Evolutionary conservation across 2,329 filamentous ascomycete species (phyloP).

Genomic region (Aspergillus clavatus): DNA sequence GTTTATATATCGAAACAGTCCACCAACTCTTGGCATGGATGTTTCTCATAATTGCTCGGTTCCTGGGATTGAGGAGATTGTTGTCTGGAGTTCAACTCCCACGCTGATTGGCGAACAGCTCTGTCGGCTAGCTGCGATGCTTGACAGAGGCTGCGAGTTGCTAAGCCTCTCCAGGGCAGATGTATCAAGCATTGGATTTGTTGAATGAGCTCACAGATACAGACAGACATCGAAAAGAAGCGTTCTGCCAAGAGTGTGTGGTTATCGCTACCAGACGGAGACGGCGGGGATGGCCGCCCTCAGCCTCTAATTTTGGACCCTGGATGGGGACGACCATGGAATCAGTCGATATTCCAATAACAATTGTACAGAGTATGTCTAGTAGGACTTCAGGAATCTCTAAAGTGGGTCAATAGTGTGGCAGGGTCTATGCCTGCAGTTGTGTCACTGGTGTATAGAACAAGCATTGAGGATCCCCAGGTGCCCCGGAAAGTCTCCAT

Average conservation of each 20-base stretch:
- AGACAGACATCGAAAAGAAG: conserved; percentile 1
- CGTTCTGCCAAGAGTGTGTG: neutral
- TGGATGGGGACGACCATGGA: conserved; percentile 1
- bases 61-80: neutral
- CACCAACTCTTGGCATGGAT: neutral
- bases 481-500: too few species aligned
- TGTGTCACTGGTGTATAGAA: too few species aligned
- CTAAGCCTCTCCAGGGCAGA: conserved; percentile 13
- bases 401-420: neutral
- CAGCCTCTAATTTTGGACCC: too few species aligned
- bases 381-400: too few species aligned
- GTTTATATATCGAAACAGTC: neutral
- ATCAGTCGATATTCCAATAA: neutral
- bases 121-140: neutral
- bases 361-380: neutral
- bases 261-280: conserved; percentile 7
- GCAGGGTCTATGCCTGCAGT: neutral
- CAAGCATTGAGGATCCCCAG: too few species aligned
- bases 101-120: neutral
- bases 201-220: conserved; percentile 2
- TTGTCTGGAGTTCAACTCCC: neutral
- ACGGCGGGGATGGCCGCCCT: neutral
- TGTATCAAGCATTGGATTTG: conserved; percentile 3
- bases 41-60: neutral
- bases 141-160: neutral